Evolutionary conservation across 2,329 filamentous ascomycete species (phyloP), one percentile per base, ranked within the genome.

Genomic region (Cytospora chrysosperma): DNA sequence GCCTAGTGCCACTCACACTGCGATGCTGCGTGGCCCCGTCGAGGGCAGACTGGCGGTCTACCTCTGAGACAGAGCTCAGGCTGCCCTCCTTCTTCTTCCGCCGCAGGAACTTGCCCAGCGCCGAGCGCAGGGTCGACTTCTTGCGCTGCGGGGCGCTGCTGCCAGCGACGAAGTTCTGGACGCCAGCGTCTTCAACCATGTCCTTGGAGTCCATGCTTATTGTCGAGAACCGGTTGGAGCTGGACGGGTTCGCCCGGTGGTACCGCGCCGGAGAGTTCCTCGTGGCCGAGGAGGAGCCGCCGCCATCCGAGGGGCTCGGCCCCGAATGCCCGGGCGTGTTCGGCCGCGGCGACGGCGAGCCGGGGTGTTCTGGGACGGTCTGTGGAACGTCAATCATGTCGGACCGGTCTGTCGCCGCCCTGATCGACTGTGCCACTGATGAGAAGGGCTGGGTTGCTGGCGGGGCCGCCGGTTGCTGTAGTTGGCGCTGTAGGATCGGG

Each of bases 81-180:
- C 75, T 76, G 17, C 70, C 73, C 49, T 68, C 71, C 73, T 83
- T 86, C 73, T 82, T 84, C 66, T 80, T 85, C 64, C 83, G 81
- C 17, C 84, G 82, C 71, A 89, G 87, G 12, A 89, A 73, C 66
- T 79, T 84, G 56, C 83, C 81, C 53, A 88, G 71, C 0, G 84
- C 84, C 21, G 79, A 78, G 59, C 82, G 82, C 57, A 89, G 72
- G 0, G 81, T 82, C 1, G 85, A 87, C 71, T 84, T 86, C 68
- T 86, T 87, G 64, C 83, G 75, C 58, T 81, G 78, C 1, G 83
- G 82, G 27, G 70, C 70, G 52, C 56, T 63, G 34, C 52, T 54
- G 37, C 19, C n/a, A 17, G 37, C 19, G 17, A n/a, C 37, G 37
- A 47, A 10, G n/a, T n/a, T n/a, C 19, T 21, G 40, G n/a, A 13